phyloP scores from a whole-genome alignment of 805 yeast species.

The Dipodascus geniculatus region DNA sequence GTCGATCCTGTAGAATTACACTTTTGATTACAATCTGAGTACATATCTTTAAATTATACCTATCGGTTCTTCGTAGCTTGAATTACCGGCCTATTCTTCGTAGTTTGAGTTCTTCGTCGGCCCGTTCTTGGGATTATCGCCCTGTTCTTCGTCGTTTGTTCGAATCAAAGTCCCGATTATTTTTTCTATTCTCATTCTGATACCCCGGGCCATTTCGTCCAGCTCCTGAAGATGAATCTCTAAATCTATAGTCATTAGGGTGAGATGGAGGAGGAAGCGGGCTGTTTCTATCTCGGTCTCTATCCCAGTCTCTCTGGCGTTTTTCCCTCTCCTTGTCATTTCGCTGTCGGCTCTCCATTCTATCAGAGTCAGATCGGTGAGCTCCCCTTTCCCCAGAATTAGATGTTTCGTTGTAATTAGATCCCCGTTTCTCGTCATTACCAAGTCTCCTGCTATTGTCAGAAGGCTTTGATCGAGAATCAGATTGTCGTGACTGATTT shows the following conservation, averaged over 20 bases:
- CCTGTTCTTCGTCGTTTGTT: not conserved
- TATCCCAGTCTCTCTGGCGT: constrained; percentile 9
- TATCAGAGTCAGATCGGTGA: constrained; percentile 4
- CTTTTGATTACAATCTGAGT: no score
- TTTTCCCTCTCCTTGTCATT: constrained; percentile 7
- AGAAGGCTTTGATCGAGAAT: not conserved
- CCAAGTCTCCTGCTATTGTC: constrained; percentile 2
- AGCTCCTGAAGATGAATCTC: not conserved
- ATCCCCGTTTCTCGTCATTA: constrained; percentile 2
- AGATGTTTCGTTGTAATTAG: not conserved
- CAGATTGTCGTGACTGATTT: not conserved
- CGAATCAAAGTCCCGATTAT: not conserved
- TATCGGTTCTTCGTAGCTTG: no score
- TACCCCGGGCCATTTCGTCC: not conserved
- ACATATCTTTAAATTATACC: no score
- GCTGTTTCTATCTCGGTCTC: constrained; percentile 4
- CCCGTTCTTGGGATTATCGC: no score
- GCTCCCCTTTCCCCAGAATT: constrained; percentile 2
- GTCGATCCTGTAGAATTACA: no score
- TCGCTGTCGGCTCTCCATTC: constrained; percentile 4
- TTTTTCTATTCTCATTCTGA: not conserved
- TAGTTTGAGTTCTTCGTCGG: no score
- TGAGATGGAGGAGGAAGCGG: not conserved
- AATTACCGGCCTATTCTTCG: no score
- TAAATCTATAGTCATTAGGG: not conserved